Evolutionary conservation across 1,284 basidiomycete species (phyloP).

Genomic region (Ganoderma lingzhi): DNA sequence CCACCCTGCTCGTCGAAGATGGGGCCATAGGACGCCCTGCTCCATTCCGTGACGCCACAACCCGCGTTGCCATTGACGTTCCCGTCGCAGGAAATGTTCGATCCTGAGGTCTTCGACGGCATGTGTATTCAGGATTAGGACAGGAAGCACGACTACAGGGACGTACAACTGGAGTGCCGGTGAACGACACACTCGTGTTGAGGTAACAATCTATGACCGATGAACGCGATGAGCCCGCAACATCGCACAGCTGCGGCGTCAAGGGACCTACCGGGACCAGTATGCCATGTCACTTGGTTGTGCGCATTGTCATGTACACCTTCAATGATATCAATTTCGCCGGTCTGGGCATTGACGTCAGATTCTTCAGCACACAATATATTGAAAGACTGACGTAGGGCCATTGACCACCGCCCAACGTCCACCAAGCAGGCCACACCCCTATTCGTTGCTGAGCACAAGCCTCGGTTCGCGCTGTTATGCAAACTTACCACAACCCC

Average conservation of each 20-base stretch:
- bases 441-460: constrained; percentile 43
- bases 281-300: constrained; percentile 83
- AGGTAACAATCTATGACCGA: constrained; percentile 53
- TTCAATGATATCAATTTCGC: constrained; percentile 86
- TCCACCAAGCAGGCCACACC: constrained; percentile 76
- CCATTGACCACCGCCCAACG: constrained; percentile 61
- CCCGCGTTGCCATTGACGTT: constrained; percentile 62
- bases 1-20: constrained; percentile 76
- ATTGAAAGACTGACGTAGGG: constrained; percentile 52
- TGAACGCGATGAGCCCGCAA: constrained; percentile 5
- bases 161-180: constrained; percentile 64
- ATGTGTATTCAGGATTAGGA: not conserved
- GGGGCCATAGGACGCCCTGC: constrained; percentile 74
- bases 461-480: not conserved
- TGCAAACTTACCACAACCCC: constrained; percentile 68
- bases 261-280: constrained; percentile 53
- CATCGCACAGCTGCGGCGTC: not conserved
- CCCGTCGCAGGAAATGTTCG: constrained; percentile 63
- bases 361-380: not conserved
- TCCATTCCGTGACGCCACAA: constrained; percentile 77
- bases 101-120: constrained; percentile 44
- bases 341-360: constrained; percentile 50
- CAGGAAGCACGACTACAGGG: not conserved
- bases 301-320: constrained; percentile 80
- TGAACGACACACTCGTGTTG: constrained; percentile 56